Evolutionary conservation across 805 yeast species (phyloP).

Genomic region (Candida gorgasii): DNA sequence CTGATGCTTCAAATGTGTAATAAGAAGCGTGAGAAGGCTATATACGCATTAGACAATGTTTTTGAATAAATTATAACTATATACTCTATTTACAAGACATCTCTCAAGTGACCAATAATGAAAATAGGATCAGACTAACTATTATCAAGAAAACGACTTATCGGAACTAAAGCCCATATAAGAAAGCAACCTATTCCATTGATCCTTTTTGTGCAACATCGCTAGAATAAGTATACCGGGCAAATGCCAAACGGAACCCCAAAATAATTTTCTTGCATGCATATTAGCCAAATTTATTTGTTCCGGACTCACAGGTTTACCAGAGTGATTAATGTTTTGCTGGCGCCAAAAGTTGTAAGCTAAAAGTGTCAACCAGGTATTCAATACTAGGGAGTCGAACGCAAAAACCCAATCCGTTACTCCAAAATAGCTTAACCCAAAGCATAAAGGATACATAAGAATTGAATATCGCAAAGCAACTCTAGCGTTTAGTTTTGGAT

Average conservation of each 20-base stretch:
- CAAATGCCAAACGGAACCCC: slow-evolving; percentile 93
- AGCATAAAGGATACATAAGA: slow-evolving; percentile 92
- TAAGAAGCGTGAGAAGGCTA: background rate
- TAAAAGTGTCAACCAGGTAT: slow-evolving; percentile 82
- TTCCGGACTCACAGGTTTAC: slow-evolving; percentile 47
- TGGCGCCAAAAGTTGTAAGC: slow-evolving; percentile 86
- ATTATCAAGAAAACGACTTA: background rate
- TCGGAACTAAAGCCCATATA: slow-evolving; percentile 23
- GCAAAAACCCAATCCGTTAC: slow-evolving; percentile 82
- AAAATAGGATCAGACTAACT: too few species aligned
- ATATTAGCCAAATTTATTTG: slow-evolving; percentile 60
- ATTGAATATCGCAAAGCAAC: slow-evolving; percentile 89
- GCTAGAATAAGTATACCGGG: slow-evolving; percentile 90
- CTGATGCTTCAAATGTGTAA: slow-evolving; percentile 10
- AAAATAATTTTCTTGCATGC: slow-evolving; percentile 82
- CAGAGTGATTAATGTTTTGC: slow-evolving; percentile 61
- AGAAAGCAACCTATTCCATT: slow-evolving; percentile 69
- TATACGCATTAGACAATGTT: background rate
- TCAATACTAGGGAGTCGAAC: slow-evolving; percentile 77
- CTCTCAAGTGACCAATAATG: too few species aligned
- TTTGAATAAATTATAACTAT: background rate
- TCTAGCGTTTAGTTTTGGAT: slow-evolving; percentile 88
- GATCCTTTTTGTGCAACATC: slow-evolving; percentile 92
- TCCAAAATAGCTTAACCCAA: slow-evolving; percentile 73
- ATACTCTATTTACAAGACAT: background rate